Base-by-base conservation (phyloP, 257 asterid genomes). In the Solanum bukasovii region DNA sequence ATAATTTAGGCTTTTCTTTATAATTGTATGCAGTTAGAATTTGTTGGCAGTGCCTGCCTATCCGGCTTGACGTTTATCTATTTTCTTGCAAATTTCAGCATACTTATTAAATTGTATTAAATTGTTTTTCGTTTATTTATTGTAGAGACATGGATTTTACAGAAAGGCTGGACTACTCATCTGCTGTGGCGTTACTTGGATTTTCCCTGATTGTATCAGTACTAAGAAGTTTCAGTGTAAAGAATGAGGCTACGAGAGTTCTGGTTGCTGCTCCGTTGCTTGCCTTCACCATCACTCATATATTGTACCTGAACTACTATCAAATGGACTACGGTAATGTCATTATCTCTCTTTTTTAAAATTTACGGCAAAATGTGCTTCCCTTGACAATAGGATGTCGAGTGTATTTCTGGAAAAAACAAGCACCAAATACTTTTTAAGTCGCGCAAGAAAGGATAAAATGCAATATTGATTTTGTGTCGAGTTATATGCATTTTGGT, bases 111-210 rank as follows among this genome's bases (percentile, higher is more conserved):
- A 78, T 25, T 42, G 84, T 40, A 42, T n/a, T 4, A 13, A 42
- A 25, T 49, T 18, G 7, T 31, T 18, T 18, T 82, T 52, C 2
- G 1, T 31, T 82, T 52, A 31, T 82, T 82, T 82, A 29, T 84
- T 94, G 92, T 96, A 96, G 98, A 83, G 97, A 95, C 89, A 94
- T 95, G n/a, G 96, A 96, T 86, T 91, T 96, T 90, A 95, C 98
- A 11, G 98, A 95, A 94, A 96, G 91, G 93, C 91, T 96, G 87
- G 96, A 94, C 88, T 92, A 94, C 90, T 93, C 98, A 8, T 95
- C 98, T 70, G 98, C 94, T 12, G 97, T 92, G 87, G 95, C 93
- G 12, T 92, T 94, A 44, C 94, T 93, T 25, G 99, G 99, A 88
- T 96, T 89, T 89, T 93, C 98, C 20, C 94, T 95, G 82, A 88